These are phyloP conservation scores for Metarhizium guizhouense DNA, from an alignment of 2,329 filamentous ascomycete species.

Conservation along the genomic window DNA sequence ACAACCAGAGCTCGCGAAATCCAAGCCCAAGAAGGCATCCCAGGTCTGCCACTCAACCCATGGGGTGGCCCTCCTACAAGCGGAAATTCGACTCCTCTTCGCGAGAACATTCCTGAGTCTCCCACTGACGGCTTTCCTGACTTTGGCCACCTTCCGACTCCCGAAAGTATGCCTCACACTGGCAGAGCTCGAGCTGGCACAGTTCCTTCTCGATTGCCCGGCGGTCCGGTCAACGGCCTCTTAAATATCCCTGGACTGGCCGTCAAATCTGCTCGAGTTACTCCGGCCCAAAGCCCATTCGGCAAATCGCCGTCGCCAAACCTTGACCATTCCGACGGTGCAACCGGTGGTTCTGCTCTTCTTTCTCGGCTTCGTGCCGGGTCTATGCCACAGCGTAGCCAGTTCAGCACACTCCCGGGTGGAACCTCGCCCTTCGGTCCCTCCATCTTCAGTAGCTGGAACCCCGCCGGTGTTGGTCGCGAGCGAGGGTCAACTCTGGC, in stretches of 20 bases:
- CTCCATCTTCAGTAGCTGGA: conserved; percentile 86
- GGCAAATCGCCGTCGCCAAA: conserved; percentile 54
- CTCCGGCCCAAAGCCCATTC: conserved; percentile 81
- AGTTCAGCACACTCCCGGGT: conserved; percentile 49
- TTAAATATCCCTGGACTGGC: conserved; percentile 47
- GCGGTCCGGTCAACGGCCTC: conserved; percentile 54
- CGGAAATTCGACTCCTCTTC: conserved; percentile 89
- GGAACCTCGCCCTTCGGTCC: conserved; percentile 69
- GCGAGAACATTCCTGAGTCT: conserved; percentile 95
- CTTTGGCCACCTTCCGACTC: conserved; percentile 63
- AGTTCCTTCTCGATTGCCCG: conserved; percentile 88
- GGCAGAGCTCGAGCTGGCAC: conserved; percentile 87
- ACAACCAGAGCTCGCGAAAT: conserved; percentile 79
- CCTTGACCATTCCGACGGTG: conserved; percentile 37
- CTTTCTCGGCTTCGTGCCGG: conserved; percentile 82
- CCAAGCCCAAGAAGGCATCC: conserved; percentile 86
- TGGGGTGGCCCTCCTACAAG: conserved; percentile 97
- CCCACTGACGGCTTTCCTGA: conserved; percentile 94
- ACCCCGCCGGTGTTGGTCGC: conserved; percentile 53
- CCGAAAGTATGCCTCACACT: conserved; percentile 56
- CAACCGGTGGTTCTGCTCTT: conserved; percentile 57
- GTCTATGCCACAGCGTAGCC: conserved; percentile 84
- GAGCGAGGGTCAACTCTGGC: conserved; percentile 80
- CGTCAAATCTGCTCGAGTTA: conserved; percentile 74
- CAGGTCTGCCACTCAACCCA: conserved; percentile 56